These are phyloP conservation scores for Fonsecaea multimorphosa DNA, from an alignment of 2,329 filamentous ascomycete species.

Conservation along the genomic window DNA sequence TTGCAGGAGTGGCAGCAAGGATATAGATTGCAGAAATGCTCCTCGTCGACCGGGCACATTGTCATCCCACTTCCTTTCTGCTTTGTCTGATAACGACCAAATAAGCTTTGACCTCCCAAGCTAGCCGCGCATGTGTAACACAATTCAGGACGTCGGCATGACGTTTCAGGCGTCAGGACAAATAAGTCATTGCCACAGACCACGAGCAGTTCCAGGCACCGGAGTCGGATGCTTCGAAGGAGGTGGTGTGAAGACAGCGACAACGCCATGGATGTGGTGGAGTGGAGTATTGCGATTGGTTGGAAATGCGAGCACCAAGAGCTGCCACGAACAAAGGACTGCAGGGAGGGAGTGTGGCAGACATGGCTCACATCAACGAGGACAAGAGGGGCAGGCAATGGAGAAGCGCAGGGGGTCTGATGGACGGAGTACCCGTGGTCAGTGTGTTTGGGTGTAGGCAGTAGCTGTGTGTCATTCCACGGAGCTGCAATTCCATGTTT, in stretches of 20 bases:
- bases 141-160: background rate
- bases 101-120: background rate
- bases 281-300: background rate
- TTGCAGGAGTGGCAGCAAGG: background rate
- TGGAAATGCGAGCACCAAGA: background rate
- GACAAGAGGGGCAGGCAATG: background rate
- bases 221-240: background rate
- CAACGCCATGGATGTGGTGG: background rate
- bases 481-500: background rate
- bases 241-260: background rate
- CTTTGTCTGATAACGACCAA: constrained; percentile 2
- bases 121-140: background rate
- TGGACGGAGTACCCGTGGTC: too few relatives aligned
- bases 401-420: background rate
- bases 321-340: background rate
- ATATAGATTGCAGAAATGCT: background rate
- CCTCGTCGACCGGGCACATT: background rate
- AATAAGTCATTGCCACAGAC: background rate
- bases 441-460: background rate
- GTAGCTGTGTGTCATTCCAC: background rate
- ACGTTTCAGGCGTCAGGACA: background rate
- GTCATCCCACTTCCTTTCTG: background rate
- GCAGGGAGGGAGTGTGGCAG: background rate
- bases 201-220: background rate
- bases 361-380: background rate